A percentile compares a stretch with the other conserved stretches of the same genome.
Evolutionary conservation across 345 rosid genomes (phyloP).

Genomic region (Populus euphratica): DNA sequence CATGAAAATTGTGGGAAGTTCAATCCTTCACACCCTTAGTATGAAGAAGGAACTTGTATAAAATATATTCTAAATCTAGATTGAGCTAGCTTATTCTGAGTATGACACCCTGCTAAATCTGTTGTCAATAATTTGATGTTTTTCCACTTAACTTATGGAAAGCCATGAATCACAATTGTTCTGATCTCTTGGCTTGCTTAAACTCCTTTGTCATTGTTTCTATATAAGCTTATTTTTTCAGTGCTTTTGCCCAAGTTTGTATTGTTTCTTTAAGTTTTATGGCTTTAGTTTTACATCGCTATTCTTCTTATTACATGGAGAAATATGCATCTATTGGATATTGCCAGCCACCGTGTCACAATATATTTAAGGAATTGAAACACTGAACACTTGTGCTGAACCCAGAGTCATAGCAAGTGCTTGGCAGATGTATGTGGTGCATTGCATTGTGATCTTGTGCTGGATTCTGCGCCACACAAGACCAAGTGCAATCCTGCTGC

Average conservation of each 20-base stretch:
- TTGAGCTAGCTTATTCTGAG: too few species aligned
- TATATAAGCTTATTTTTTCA: not conserved
- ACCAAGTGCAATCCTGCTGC: conserved; percentile 34
- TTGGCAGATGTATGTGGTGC: conserved; percentile 34
- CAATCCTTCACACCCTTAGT: not conserved
- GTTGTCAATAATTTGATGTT: too few species aligned
- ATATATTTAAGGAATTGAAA: conserved; percentile 8
- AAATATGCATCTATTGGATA: not conserved
- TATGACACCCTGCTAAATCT: too few species aligned
- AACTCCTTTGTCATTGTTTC: not conserved
- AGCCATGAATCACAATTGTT: not conserved
- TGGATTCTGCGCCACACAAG: conserved; percentile 23
- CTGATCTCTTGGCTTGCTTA: not conserved
- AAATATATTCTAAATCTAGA: not conserved
- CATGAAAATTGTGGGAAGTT: not conserved
- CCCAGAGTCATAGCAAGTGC: conserved; percentile 27
- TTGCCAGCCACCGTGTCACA: not conserved
- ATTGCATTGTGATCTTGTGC: conserved; percentile 26
- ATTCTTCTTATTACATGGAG: not conserved
- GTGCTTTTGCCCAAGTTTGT: not conserved
- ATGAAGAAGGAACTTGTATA: not conserved
- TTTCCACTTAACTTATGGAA: not conserved
- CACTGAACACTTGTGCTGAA: conserved; percentile 15
- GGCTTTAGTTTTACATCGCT: not conserved
- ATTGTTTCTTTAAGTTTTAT: not conserved